These are phyloP conservation scores for Parastagonospora nodorum DNA, from an alignment of 2,329 filamentous ascomycete genomes.

Conservation along the genomic window DNA sequence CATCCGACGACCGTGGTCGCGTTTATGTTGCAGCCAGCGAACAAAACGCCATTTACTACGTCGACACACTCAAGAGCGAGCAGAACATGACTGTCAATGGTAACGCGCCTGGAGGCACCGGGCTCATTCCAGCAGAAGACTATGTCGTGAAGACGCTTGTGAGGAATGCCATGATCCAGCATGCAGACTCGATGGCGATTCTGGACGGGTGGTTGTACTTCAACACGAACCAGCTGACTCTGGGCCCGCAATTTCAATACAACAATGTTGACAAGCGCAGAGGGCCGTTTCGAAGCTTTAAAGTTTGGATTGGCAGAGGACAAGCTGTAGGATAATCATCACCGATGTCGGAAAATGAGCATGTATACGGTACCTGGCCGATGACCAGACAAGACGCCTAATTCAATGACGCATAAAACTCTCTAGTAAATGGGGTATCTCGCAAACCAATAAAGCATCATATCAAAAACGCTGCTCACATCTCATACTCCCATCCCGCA, in stretches of 20 bases:
- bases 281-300: conserved; percentile 46
- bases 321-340: conserved; percentile 28
- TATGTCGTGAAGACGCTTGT: conserved; percentile 50
- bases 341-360: too few species aligned
- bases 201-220: conserved; percentile 51
- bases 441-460: too few species aligned
- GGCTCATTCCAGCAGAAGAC: conserved; percentile 40
- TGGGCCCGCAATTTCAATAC: conserved; percentile 46
- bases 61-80: conserved; percentile 45
- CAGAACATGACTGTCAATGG: conserved; percentile 45
- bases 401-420: too few species aligned
- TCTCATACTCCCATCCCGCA: too few species aligned
- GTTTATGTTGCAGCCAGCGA: conserved; percentile 51
- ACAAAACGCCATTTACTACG: conserved; percentile 53
- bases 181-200: conserved; percentile 50
- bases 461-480: too few species aligned
- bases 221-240: conserved; percentile 49
- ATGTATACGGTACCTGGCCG: too few species aligned
- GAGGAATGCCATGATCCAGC: conserved; percentile 49
- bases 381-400: too few species aligned
- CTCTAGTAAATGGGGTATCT: too few species aligned
- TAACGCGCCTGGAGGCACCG: conserved; percentile 35
- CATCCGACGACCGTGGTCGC: conserved; percentile 48
- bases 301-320: conserved; percentile 44
- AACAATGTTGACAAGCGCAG: conserved; percentile 45